Evolutionary conservation across 176 grass and related monocot genomes (phyloP), one percentile per base, ranked within the genome.

Genomic region (Pharus latifolius): DNA sequence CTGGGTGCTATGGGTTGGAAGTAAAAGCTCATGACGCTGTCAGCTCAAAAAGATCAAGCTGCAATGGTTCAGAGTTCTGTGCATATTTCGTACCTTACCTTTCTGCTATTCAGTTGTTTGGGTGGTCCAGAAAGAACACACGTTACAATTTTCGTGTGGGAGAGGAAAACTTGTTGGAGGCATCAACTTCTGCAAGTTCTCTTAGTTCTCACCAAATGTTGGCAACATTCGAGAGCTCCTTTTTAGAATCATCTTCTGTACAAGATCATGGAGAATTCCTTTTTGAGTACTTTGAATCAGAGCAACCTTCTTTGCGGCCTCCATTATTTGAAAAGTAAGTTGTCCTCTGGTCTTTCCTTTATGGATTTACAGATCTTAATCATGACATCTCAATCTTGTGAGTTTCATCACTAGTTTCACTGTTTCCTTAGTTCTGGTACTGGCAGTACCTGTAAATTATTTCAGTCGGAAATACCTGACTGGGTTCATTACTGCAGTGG

Each of bases 241-340:
- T 76, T 33, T 60, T 69, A 65, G 78, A 82, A 30, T 65, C 68
- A 61, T 79, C 63, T 71, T 75, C 8, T 42, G 44, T 20, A 35
- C 25, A 72, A 52, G 58, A 66, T 67, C 53, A 76, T 34, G 74
- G 70, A 69, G 79, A 90, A 29, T 63, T 85, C 35, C 74, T 86
- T 24, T 90, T 82, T 90, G 78, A 90, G 43, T 90, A 90, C 70
- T 90, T 90, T 9, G 87, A 90, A 90, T 82, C 78, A 65, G 87
- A 90, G 18, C 87, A 90, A 67, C 87, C 87, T 61, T 85, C 74
- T 82, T 50, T 25, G 18, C 87, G 87, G 34, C 69, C 68, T 53
- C 87, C 82, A 34, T 75, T 90, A 20, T 90, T 79, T 82, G 87
- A 90, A 43, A 90, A 90, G 87, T 90, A 75, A 86, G 87, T 79